Percentiles rank a stretch among this genome's conserved stretches.
phyloP scores from a whole-genome alignment of 2,329 filamentous ascomycete species.

The Colletotrichum melonis region DNA sequence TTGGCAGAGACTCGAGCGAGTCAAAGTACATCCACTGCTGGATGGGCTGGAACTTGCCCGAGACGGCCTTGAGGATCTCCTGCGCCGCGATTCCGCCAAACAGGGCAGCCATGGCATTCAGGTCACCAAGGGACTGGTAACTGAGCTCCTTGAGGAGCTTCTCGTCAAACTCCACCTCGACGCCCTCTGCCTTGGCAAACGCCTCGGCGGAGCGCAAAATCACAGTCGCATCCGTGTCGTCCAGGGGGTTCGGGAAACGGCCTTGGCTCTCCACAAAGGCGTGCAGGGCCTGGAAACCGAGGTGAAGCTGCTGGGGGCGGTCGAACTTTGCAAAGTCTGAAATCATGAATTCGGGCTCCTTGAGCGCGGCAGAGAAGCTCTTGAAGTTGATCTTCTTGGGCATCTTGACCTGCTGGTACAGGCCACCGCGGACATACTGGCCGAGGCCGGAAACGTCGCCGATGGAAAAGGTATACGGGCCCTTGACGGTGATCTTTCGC shows the following conservation, averaged over 20 bases:
- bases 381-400: constrained; percentile 94
- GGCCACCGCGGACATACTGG: constrained; percentile 86
- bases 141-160: constrained; percentile 93
- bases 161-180: constrained; percentile 88
- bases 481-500: constrained; percentile 92
- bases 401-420: constrained; percentile 98
- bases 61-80: constrained; percentile 95
- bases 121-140: constrained; percentile 91
- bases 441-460: constrained; percentile 91
- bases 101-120: constrained; percentile 92
- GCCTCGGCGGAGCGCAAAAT: constrained; percentile 80
- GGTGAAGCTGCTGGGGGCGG: constrained; percentile 89
- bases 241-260: constrained; percentile 83
- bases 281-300: constrained; percentile 93
- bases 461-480: constrained; percentile 97
- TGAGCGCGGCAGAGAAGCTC: constrained; percentile 79
- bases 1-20: constrained; percentile 93
- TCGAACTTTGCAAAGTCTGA: constrained; percentile 99
- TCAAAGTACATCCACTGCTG: constrained; percentile 98
- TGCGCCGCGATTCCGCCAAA: constrained; percentile 95
- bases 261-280: constrained; percentile 82
- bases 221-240: constrained; percentile 84
- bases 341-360: constrained; percentile 88
- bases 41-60: constrained; percentile 97
- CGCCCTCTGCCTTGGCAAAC: constrained; percentile 78